Base-by-base conservation (phyloP, 2,329 filamentous ascomycete species). In the Penicillium brevicompactum region DNA sequence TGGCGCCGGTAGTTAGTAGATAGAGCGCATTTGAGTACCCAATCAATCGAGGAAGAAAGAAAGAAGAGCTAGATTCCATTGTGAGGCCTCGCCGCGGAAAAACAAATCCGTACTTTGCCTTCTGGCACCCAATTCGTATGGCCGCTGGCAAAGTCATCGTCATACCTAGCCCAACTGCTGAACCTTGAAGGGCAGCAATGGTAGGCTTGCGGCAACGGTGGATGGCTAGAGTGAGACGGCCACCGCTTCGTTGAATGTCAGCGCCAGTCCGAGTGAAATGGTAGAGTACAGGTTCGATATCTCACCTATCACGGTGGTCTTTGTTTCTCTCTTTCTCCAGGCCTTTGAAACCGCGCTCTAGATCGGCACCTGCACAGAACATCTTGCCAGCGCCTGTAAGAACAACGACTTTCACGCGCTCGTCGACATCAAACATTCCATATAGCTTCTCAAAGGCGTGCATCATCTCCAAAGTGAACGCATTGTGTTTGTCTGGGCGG, bases 401-500 rank as follows among this genome's bases (percentile, higher is more conserved):
- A 14, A 54, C 46, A n/a, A 57, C 37, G 3, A 49, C 55, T 44
- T 54, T 57, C 18, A 57, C 51, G 5, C 55, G 46, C 14, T 57
- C 46, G 30, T 57, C 55, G 8, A 57, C 41, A 30, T 57, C 50
- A 9, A 56, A 30, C 16, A 32, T 47, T 9, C 37, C 14, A 5
- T 42, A 53, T 32, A 53, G 32, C 21, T 53, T 48, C 42, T 45
- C 60, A 3, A 83, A 65, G 34, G 80, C 71, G 53, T 65, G 62
- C 61, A 82, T 79, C 67, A 84, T 76, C 42, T 68, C 68, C 52
- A 78, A 72, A 2, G 80, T 84, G 50, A 85, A 75, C 6, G 82
- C 81, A 70, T 85, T 85, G 37, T 81, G 75, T 67, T 84, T 84
- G 49, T 76, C 72, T 1, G 80, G 82, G 5, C 82, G 76, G 67